These are phyloP conservation scores for Talaromyces liani DNA, from an alignment of 495 filamentous ascomycete genomes.

Conservation along the genomic window DNA sequence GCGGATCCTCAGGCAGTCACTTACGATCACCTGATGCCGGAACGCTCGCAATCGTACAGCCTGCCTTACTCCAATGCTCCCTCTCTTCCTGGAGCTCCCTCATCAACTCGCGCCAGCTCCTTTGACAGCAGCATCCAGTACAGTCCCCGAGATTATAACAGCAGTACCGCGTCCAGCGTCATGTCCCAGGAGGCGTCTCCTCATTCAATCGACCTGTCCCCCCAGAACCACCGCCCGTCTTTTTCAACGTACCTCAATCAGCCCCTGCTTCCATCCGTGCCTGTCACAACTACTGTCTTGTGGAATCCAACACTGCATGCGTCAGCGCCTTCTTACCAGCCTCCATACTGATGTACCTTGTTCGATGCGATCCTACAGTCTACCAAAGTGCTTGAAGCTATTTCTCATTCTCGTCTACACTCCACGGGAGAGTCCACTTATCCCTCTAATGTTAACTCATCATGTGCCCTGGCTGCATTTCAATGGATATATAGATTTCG, in stretches of 20 bases:
- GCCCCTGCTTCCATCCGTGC: conserved; percentile 2
- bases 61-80: background rate
- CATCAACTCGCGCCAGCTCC: conserved; percentile 7
- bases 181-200: conserved; percentile 17
- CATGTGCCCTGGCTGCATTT: background rate
- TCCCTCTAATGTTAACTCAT: background rate
- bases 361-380: background rate
- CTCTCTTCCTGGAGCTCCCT: background rate
- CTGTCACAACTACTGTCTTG: background rate
- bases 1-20: background rate
- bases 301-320: conserved; percentile 3
- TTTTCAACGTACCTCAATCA: conserved; percentile 5
- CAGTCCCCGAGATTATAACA: conserved; percentile 3
- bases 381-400: background rate
- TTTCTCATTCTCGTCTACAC: background rate
- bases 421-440: background rate
- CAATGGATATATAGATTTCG: conserved; percentile 1
- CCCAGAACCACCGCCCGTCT: background rate
- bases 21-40: background rate
- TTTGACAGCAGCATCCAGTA: conserved; percentile 5
- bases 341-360: background rate
- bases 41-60: no score
- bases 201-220: background rate
- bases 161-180: conserved; percentile 7
- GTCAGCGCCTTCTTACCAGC: conserved; percentile 1